Base-by-base conservation (phyloP, 2,329 filamentous ascomycete genomes). In the Drechmeria coniospora region DNA sequence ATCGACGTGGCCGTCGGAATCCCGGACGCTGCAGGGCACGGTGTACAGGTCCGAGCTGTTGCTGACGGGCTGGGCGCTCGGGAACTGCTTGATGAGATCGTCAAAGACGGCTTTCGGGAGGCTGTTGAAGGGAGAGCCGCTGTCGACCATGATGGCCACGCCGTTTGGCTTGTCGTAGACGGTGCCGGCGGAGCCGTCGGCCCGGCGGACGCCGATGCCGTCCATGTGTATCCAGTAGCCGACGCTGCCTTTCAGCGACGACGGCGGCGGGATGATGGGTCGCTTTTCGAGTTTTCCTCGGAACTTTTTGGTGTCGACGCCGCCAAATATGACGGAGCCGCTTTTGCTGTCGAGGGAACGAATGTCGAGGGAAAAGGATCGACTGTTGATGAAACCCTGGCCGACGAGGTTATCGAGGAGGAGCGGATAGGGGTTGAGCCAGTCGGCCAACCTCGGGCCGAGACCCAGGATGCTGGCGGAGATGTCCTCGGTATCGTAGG, bases 221-320 rank as follows among this genome's bases (percentile, higher is more conserved):
- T n/a, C n/a, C n/a, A n/a, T n/a, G n/a, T n/a, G n/a, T n/a, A n/a
- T n/a, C n/a, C n/a, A n/a, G n/a, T n/a, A n/a, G n/a, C 45, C 43
- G 18, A 42, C 45, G 17, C 29, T 32, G 1, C 34, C 31, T 21
- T 49, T 45, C 10, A 45, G 45, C 2, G 45, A 36, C 6, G 49
- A 36, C 7, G 41, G 51, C 4, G 46, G 36, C 12, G 57, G 54
- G 34, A 70, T 51, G 34, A 74, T 64, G 22, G 68, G 66, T 1
- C 70, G 49, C 20, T 61, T 66, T 32, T 59, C 44, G 3, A 76
- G 57, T 4, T 46, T 41, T n/a, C 68, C 70, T 2, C 49, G 45
- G 39, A 56, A 72, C 40, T 68, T 70, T 25, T 47, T 56, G 2
- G 52, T 61, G 37, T 72, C 62, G 27, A 71, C 54, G n/a, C 67